Conservation (phyloP, 768 basidiomycete species). For the Collybia nuda region DNA sequence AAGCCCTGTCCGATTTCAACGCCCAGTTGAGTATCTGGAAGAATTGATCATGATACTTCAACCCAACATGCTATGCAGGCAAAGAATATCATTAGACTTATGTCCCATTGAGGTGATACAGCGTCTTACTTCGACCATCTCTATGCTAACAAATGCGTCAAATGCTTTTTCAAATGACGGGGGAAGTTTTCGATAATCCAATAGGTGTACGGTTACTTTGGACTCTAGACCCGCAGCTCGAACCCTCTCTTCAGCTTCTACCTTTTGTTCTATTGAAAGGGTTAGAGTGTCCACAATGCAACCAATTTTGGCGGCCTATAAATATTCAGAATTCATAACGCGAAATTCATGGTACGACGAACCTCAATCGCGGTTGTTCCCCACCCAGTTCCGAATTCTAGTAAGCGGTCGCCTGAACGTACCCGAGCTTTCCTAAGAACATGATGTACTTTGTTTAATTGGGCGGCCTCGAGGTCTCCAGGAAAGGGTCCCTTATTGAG, state of each 20-base stretch:
- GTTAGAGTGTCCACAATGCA: constrained; percentile 51
- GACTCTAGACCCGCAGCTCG: constrained; percentile 33
- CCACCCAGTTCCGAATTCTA: constrained; percentile 61
- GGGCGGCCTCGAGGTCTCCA: constrained; percentile 12
- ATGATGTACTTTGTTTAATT: constrained; percentile 7
- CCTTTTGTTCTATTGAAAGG: constrained; percentile 49
- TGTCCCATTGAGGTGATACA: constrained; percentile 35
- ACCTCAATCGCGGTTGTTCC: constrained; percentile 49
- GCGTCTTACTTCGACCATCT: constrained; percentile 37
- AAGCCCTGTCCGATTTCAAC: constrained; percentile 33
- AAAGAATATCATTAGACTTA: constrained; percentile 31
- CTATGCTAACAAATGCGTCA: constrained; percentile 37
- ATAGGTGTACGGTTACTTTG: constrained; percentile 44
- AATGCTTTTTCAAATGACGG: constrained; percentile 42
- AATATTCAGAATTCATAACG: constrained; percentile 9
- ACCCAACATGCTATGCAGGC: constrained; percentile 4
- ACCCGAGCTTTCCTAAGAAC: constrained; percentile 50
- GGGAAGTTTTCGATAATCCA: constrained; percentile 56
- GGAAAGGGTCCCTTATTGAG: not conserved
- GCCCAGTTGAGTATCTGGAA: constrained; percentile 38
- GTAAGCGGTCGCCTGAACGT: constrained; percentile 41
- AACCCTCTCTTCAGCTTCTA: constrained; percentile 39
- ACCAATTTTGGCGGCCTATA: constrained; percentile 20
- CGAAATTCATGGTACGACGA: constrained; percentile 21
- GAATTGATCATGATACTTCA: constrained; percentile 17